Percentiles rank a stretch among this genome's conserved stretches.
Conservation (phyloP, 768 basidiomycete genomes). For the Flagelloscypha sp. region DNA sequence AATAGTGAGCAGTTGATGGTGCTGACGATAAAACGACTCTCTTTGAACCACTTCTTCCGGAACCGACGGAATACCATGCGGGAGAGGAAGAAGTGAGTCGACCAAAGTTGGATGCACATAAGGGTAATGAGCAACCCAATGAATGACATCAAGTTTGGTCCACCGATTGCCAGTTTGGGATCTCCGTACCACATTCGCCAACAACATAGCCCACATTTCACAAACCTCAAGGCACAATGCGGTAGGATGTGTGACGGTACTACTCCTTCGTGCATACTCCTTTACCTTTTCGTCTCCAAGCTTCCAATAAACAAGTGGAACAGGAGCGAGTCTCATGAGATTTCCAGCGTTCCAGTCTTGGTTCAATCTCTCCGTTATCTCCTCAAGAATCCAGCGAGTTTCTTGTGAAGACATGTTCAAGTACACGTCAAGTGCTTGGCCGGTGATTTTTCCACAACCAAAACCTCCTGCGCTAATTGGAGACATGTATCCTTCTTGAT, state of each 20-base stretch:
- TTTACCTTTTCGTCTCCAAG: conserved; percentile 20
- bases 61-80: no score
- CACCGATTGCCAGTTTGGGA: conserved; percentile 12
- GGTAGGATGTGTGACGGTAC: conserved; percentile 34
- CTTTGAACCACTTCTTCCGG: conserved; percentile 16
- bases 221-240: conserved; percentile 35
- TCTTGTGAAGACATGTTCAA: neutral
- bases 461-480: conserved; percentile 28
- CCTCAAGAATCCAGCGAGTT: conserved; percentile 18
- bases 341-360: conserved; percentile 25
- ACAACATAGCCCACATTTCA: conserved; percentile 29
- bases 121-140: conserved; percentile 28
- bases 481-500: conserved; percentile 23
- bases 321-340: conserved; percentile 37
- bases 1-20: conserved; percentile 33
- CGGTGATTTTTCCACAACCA: conserved; percentile 31
- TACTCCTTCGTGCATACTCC: conserved; percentile 29
- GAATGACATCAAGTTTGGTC: conserved; percentile 32
- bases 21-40: conserved; percentile 24
- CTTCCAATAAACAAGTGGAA: conserved; percentile 35
- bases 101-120: conserved; percentile 26
- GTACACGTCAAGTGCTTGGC: conserved; percentile 26
- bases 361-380: conserved; percentile 22
- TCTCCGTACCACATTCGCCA: conserved; percentile 26
- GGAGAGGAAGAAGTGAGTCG: conserved; percentile 22